phyloP scores from a whole-genome alignment of 2,329 filamentous ascomycete species.

The Rhytidhysteron rufulum region DNA sequence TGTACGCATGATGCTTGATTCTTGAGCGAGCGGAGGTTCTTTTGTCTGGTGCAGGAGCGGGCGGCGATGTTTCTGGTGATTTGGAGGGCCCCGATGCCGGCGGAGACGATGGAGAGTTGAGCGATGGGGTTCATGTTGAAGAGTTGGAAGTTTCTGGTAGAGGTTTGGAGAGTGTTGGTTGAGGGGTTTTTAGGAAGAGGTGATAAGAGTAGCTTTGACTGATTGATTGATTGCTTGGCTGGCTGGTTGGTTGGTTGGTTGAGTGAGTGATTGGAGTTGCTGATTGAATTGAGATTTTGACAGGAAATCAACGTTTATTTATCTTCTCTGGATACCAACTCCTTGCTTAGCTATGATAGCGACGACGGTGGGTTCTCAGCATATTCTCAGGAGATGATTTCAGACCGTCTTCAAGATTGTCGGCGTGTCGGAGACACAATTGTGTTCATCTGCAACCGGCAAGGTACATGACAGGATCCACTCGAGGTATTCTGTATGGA shows the following conservation, averaged over 20 bases:
- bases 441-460: too few relatives aligned
- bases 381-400: too few relatives aligned
- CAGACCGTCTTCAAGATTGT: too few relatives aligned
- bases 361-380: too few relatives aligned
- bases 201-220: not conserved
- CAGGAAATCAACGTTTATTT: too few relatives aligned
- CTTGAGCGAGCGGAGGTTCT: not conserved
- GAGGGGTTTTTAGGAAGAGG: not conserved
- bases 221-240: not conserved
- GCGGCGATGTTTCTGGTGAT: not conserved
- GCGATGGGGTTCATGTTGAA: not conserved
- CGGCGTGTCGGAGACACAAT: too few relatives aligned
- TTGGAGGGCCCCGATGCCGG: slow-evolving; percentile 1
- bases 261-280: not conserved
- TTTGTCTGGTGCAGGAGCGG: not conserved
- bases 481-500: too few relatives aligned
- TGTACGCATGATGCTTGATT: not conserved
- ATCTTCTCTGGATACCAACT: too few relatives aligned
- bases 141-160: not conserved
- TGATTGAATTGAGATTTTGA: not conserved
- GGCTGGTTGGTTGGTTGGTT: not conserved
- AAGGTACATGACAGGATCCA: too few relatives aligned
- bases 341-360: too few relatives aligned
- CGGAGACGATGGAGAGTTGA: slow-evolving; percentile 3
- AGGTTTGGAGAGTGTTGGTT: not conserved